These are phyloP conservation scores for Aspergillus melleus DNA, from an alignment of 2,329 filamentous ascomycete species.

Conservation along the genomic window DNA sequence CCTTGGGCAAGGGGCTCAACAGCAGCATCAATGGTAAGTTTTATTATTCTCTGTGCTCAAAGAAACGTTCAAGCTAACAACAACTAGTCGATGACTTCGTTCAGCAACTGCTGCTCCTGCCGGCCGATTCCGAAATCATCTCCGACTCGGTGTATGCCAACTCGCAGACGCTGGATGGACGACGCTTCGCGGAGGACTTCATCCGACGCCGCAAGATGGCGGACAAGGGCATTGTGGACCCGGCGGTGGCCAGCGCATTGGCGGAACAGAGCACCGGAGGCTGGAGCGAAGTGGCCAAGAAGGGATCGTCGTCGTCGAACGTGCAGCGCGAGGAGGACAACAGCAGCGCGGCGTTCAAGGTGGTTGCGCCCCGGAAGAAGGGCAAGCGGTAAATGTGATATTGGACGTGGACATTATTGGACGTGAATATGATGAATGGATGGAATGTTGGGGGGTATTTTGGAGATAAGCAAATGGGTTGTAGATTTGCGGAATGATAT, in stretches of 20 bases:
- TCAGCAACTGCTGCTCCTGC: conserved; percentile 70
- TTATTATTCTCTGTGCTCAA: too few relatives aligned
- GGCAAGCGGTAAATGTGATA: conserved; percentile 58
- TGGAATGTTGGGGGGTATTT: not conserved
- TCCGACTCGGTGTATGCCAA: conserved; percentile 85
- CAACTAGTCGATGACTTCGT: conserved; percentile 75
- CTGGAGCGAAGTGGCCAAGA: conserved; percentile 98
- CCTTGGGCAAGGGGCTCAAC: conserved; percentile 73
- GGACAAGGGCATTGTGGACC: conserved; percentile 82
- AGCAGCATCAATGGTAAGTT: conserved; percentile 65
- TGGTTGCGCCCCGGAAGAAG: conserved; percentile 92
- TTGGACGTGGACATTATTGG: not conserved
- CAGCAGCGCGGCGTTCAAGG: conserved; percentile 71
- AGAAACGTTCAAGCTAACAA: conserved; percentile 34
- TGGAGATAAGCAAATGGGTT: not conserved
- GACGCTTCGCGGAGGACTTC: conserved; percentile 92
- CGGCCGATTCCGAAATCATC: conserved; percentile 76
- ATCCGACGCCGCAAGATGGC: conserved; percentile 89
- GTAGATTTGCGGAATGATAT: not conserved
- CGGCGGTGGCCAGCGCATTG: conserved; percentile 56
- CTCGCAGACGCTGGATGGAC: conserved; percentile 86
- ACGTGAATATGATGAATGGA: not conserved
- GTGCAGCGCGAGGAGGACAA: conserved; percentile 50
- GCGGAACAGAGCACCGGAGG: conserved; percentile 62
- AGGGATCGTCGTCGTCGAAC: conserved; percentile 58